Evolutionary conservation across 2,329 filamentous ascomycete genomes (phyloP).

Genomic region (Biscogniauxia mediterranea): DNA sequence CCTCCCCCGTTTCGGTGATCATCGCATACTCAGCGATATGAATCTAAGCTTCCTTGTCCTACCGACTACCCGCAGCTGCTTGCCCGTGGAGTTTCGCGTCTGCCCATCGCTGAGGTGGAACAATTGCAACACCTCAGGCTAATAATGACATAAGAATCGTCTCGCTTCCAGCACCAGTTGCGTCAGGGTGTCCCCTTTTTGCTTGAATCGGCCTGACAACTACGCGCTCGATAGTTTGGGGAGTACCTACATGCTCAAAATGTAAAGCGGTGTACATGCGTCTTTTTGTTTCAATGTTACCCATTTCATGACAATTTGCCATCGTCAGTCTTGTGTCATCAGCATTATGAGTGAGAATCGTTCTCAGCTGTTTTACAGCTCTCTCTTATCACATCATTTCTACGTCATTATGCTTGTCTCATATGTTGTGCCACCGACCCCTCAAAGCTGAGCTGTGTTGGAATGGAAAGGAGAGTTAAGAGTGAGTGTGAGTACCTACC

Average conservation of each 20-base stretch:
- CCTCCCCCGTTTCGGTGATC: no score
- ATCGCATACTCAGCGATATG: neutral
- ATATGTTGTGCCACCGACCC: conserved; percentile 21
- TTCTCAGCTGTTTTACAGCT: conserved; percentile 12
- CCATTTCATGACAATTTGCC: conserved; percentile 2
- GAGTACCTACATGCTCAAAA: conserved; percentile 2
- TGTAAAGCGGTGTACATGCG: neutral
- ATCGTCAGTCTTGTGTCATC: neutral
- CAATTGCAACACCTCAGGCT: conserved; percentile 13
- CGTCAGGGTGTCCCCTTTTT: conserved; percentile 6
- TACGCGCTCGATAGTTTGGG: neutral
- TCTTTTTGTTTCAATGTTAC: neutral
- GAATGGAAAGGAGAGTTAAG: neutral
- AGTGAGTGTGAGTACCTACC: no score
- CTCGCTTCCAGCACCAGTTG: conserved; percentile 10
- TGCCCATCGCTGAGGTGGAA: conserved; percentile 6
- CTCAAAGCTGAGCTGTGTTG: conserved; percentile 6
- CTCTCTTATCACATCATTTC: conserved; percentile 25
- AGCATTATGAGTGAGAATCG: neutral
- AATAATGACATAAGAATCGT: conserved; percentile 19
- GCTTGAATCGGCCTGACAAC: neutral
- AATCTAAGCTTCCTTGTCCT: neutral
- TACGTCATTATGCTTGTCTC: conserved; percentile 26
- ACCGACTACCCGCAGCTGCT: neutral
- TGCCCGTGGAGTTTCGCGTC: neutral